Base-by-base conservation (phyloP, 2,329 filamentous ascomycete species). In the Scedosporium aurantiacum region DNA sequence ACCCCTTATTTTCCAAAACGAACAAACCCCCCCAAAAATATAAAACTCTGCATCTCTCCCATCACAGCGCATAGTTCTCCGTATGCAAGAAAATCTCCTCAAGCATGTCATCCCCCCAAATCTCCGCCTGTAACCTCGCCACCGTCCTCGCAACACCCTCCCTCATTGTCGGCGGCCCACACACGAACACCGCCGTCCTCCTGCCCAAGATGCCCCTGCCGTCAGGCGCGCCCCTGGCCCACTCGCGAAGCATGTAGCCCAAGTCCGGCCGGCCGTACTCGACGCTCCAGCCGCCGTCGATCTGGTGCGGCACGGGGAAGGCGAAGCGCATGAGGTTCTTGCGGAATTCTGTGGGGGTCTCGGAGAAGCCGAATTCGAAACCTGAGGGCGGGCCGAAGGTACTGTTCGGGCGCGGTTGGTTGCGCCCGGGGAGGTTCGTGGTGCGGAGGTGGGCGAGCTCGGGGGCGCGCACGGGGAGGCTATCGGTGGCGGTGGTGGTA, bases 51-150 rank as follows among this genome's bases (percentile, higher is more conserved):
- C 5, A 5, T 8, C 43, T 18, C n/a, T 8, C 43, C 43, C 8
- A 18, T 80, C 73, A 96, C 64, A 96, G 79, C 59, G 91, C 90
- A 76, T 96, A 97, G 72, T 97, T 97, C 79, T 97, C 93, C 3
- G 92, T 90, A 76, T 97, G 93, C 72, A 97, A 74, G 72, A 92
- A 97, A 61, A 97, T 89, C 80, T 97, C 93, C 70, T 97, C 92
- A 56, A 88, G 82, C 67, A 82, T 81, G 40, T 86, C 83, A 67
- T 91, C 87, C 5, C 82, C 85, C 88, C 90, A 91, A 58, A 97
- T 91, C 72, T 87, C 84, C 27, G 83, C 83, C 79, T 97, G 93
- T 68, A 97, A 75, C 62, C 82, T 78, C 2, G 93, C 93, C 25
- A 96, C 90, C 0, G 90, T 89, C 66, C 85, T 89, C n/a, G 89